Evolutionary conservation across 1,139 yeast species (phyloP).

Genomic region (Yarrowia galli): DNA sequence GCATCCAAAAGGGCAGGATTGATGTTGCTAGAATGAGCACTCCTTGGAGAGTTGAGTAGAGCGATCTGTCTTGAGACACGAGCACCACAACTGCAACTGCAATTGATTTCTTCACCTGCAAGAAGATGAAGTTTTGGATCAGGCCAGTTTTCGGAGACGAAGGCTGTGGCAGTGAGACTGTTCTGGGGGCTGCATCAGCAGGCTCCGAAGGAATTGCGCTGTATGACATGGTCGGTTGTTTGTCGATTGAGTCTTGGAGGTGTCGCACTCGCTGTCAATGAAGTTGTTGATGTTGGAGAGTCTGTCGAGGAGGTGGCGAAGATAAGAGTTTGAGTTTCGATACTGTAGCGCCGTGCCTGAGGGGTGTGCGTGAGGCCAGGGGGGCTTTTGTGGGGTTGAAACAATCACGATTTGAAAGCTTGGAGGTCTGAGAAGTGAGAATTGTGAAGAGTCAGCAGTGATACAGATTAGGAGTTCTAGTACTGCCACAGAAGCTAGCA

Average conservation of each 20-base stretch:
- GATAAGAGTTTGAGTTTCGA: constrained; percentile 13
- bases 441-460: too few relatives aligned
- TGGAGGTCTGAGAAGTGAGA: too few relatives aligned
- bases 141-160: not conserved
- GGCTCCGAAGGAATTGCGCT: constrained; percentile 8
- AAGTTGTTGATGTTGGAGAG: not conserved
- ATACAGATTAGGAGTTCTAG: too few relatives aligned
- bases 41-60: constrained; percentile 4
- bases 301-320: not conserved
- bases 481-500: too few relatives aligned
- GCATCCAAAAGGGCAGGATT: constrained; percentile 9
- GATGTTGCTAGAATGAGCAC: not conserved
- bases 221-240: constrained; percentile 6
- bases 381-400: not conserved
- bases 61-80: not conserved
- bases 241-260: too few relatives aligned
- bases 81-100: not conserved
- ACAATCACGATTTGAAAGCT: too few relatives aligned
- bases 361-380: not conserved
- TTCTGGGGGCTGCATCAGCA: too few relatives aligned
- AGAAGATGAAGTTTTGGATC: constrained; percentile 13
- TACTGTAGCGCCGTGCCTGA: not conserved
- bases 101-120: constrained; percentile 10
- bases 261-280: too few relatives aligned
- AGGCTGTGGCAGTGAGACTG: not conserved